A percentile compares a stretch with the other conserved stretches of the same genome.
Evolutionary conservation across 108 stramenopile genomes (phyloP).

Genomic region (Nitzschia sp.): DNA sequence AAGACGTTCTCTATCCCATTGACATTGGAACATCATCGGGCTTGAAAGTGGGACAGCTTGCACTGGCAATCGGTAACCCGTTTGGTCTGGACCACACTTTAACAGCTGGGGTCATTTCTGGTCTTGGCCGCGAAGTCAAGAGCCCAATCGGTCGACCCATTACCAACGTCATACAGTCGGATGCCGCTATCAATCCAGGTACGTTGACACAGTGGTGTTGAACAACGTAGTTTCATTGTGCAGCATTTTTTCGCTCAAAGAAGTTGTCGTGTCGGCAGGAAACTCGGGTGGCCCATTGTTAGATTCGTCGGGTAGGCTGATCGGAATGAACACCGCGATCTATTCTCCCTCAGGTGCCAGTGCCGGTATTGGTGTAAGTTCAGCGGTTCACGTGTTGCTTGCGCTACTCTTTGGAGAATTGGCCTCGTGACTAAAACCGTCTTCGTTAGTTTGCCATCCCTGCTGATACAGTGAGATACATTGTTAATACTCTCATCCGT

Average conservation of each 20-base stretch:
- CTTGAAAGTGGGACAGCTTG: slow-evolving; percentile 69
- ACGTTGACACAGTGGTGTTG: neutral
- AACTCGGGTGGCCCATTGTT: slow-evolving; percentile 88
- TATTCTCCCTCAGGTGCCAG: slow-evolving; percentile 83
- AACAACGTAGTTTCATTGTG: neutral
- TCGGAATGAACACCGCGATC: slow-evolving; percentile 97
- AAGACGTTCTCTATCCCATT: slow-evolving; percentile 52
- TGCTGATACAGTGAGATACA: slow-evolving; percentile 81
- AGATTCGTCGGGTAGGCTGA: slow-evolving; percentile 72
- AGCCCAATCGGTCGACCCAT: slow-evolving; percentile 93
- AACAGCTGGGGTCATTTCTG: slow-evolving; percentile 76
- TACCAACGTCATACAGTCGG: slow-evolving; percentile 94
- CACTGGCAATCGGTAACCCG: slow-evolving; percentile 93
- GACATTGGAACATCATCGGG: slow-evolving; percentile 59
- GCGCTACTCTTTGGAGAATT: no score
- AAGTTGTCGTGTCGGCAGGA: slow-evolving; percentile 28
- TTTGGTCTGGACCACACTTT: slow-evolving; percentile 94
- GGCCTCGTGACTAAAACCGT: no score
- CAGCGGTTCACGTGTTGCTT: no score
- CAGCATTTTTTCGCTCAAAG: neutral
- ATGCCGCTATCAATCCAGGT: slow-evolving; percentile 82
- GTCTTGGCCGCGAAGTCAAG: slow-evolving; percentile 78
- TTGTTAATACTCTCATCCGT: slow-evolving; percentile 75
- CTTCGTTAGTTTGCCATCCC: slow-evolving; percentile 99
- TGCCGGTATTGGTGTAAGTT: slow-evolving; percentile 93